phyloP scores from a whole-genome alignment of 192 early-diverging fungal genomes.

The Coemansia asiatica region DNA sequence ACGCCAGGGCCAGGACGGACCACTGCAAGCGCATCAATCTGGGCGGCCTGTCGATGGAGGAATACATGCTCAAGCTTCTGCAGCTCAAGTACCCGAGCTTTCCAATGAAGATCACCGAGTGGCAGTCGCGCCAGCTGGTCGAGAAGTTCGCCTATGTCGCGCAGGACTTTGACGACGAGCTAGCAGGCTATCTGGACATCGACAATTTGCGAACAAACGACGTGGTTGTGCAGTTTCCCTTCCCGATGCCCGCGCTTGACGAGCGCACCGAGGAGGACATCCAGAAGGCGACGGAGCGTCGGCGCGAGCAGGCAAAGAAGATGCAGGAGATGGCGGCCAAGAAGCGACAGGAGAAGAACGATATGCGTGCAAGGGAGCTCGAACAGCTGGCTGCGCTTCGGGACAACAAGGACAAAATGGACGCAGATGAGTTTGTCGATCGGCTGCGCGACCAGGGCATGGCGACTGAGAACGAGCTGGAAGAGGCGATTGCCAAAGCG shows the following conservation, averaged over 20 bases:
- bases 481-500: slow-evolving; percentile 67
- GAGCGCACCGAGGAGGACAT: slow-evolving; percentile 82
- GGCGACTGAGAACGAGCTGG: slow-evolving; percentile 69
- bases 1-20: slow-evolving; percentile 61
- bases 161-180: slow-evolving; percentile 70
- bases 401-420: slow-evolving; percentile 28
- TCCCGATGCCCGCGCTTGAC: slow-evolving; percentile 60
- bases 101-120: slow-evolving; percentile 75
- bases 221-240: slow-evolving; percentile 80
- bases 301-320: slow-evolving; percentile 68
- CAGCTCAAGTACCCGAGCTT: slow-evolving; percentile 90
- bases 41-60: slow-evolving; percentile 73
- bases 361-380: slow-evolving; percentile 67
- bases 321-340: slow-evolving; percentile 81
- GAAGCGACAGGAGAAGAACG: slow-evolving; percentile 78
- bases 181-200: slow-evolving; percentile 63
- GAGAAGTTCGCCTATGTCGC: slow-evolving; percentile 70
- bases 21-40: slow-evolving; percentile 77
- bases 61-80: slow-evolving; percentile 82
- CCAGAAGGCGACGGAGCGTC: slow-evolving; percentile 63
- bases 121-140: slow-evolving; percentile 74
- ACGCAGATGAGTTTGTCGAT: slow-evolving; percentile 33
- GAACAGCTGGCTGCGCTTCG: slow-evolving; percentile 46
- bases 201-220: slow-evolving; percentile 65
- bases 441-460: slow-evolving; percentile 63